phyloP scores from a whole-genome alignment of 164 flowering plant genomes.

The Amborella trichopoda region DNA sequence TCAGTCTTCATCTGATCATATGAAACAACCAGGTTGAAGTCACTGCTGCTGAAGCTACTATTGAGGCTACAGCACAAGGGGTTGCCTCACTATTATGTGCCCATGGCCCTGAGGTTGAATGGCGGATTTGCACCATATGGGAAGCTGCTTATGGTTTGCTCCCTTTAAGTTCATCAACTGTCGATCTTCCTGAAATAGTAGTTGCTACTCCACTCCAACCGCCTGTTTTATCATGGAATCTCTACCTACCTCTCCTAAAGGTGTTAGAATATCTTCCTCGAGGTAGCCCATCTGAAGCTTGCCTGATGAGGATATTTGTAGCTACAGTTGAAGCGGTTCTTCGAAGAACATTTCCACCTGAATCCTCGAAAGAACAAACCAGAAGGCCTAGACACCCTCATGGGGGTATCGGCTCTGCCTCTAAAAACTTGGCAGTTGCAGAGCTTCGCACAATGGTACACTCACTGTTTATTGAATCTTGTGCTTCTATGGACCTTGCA shows the following conservation, averaged over 20 bases:
- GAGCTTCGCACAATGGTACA: conserved; percentile 98
- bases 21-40: conserved; percentile 67
- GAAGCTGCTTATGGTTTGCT: conserved; percentile 96
- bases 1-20: too few species aligned
- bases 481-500: conserved; percentile 81
- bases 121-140: conserved; percentile 98
- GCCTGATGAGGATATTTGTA: conserved; percentile 93
- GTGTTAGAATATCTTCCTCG: conserved; percentile 95
- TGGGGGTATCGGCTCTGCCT: conserved; percentile 42
- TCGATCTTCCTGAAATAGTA: conserved; percentile 88
- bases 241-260: conserved; percentile 86
- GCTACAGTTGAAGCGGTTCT: conserved; percentile 94
- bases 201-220: conserved; percentile 91
- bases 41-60: conserved; percentile 80
- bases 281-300: conserved; percentile 96
- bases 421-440: conserved; percentile 88
- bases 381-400: conserved; percentile 35
- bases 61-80: conserved; percentile 98
- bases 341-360: conserved; percentile 74
- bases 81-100: conserved; percentile 98
- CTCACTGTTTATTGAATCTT: conserved; percentile 77
- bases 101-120: conserved; percentile 98
- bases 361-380: conserved; percentile 38
- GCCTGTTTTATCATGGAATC: conserved; percentile 87
- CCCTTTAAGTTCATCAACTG: conserved; percentile 74